Conservation (phyloP, 805 yeast genomes). For the Torulaspora indica region DNA sequence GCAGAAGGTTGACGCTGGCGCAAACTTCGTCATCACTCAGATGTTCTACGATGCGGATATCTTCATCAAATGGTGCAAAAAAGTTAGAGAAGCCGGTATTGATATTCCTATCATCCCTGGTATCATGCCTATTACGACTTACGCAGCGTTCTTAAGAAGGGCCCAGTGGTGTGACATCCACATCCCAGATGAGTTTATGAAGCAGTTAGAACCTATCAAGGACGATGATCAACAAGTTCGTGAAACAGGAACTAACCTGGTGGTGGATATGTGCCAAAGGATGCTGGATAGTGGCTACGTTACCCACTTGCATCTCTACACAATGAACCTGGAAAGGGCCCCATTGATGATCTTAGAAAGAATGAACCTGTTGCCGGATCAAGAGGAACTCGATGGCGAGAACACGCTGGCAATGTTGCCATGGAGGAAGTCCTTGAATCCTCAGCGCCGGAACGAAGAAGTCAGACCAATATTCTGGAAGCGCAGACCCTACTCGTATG, state of each 20-base stretch:
- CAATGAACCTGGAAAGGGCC: conserved; percentile 94
- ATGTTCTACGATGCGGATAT: conserved; percentile 93
- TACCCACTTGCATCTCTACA: conserved; percentile 88
- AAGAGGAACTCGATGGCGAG: conserved; percentile 34
- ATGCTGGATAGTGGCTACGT: conserved; percentile 67
- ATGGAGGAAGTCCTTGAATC: conserved; percentile 89
- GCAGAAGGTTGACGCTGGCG: conserved; percentile 91
- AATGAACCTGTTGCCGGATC: conserved; percentile 48
- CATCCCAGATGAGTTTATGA: conserved; percentile 69
- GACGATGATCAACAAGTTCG: conserved; percentile 89
- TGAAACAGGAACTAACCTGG: conserved; percentile 74
- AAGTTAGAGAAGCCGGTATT: conserved; percentile 67
- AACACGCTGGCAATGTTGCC: conserved; percentile 45
- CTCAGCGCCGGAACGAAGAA: conserved; percentile 69
- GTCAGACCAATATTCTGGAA: conserved; percentile 97
- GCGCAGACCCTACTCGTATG: conserved; percentile 83
- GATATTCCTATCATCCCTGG: conserved; percentile 91
- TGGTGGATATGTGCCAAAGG: conserved; percentile 76
- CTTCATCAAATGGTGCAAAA: conserved; percentile 76
- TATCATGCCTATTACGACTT: conserved; percentile 97
- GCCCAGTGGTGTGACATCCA: conserved; percentile 89
- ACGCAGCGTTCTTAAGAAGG: conserved; percentile 86
- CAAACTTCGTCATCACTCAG: conserved; percentile 89
- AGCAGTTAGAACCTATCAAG: conserved; percentile 69
- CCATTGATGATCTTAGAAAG: conserved; percentile 82